Conservation (phyloP, 306 rosid species). For the Cicer judaicum region DNA sequence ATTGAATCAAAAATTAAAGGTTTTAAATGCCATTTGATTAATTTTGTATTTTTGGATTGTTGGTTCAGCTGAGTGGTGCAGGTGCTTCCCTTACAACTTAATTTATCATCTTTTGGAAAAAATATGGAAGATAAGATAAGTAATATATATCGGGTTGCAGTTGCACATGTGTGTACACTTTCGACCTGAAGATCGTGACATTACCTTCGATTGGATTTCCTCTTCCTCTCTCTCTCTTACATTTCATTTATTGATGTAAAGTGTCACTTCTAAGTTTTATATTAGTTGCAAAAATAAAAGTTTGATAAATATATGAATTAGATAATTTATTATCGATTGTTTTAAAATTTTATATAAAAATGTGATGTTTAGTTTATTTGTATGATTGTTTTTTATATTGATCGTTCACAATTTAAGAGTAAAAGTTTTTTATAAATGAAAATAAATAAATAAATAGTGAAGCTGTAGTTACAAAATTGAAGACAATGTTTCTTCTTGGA, state of each 20-base stretch:
- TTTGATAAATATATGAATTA: no score
- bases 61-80: slow-evolving; percentile 4
- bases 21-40: slow-evolving; percentile 27
- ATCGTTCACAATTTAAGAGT: no score
- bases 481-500: background rate
- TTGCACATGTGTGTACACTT: slow-evolving; percentile 40
- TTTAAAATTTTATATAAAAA: no score
- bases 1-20: slow-evolving; percentile 32
- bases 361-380: fast-evolving
- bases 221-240: slow-evolving; percentile 12
- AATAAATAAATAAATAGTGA: no score
- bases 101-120: slow-evolving; percentile 31
- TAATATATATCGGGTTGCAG: background rate
- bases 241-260: no score
- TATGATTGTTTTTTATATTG: no score
- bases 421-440: no score
- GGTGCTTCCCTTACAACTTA: background rate
- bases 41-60: background rate
- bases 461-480: background rate
- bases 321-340: no score
- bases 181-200: slow-evolving; percentile 55
- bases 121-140: background rate
- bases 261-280: no score
- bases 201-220: slow-evolving; percentile 44
- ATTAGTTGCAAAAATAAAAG: no score